Percentiles rank a stretch among this genome's conserved stretches.
Conservation (phyloP, 2,329 filamentous ascomycete genomes). For the Fusarium pseudoanthophilum region DNA sequence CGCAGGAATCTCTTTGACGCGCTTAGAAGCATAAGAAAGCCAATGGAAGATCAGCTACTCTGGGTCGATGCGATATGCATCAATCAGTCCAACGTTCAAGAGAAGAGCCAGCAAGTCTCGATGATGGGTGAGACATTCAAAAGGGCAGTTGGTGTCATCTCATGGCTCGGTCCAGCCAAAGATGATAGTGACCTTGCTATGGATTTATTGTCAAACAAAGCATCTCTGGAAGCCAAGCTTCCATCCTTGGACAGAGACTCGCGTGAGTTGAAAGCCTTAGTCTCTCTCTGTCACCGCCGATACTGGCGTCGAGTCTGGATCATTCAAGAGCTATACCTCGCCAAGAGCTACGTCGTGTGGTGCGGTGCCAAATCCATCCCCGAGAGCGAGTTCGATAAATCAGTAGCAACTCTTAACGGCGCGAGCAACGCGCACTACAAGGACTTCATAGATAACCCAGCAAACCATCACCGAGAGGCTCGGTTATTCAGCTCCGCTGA, state of each 20-base stretch:
- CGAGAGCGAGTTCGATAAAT: too few relatives aligned
- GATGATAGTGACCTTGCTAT: not conserved
- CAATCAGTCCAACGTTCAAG: not conserved
- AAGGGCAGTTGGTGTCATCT: rapidly evolving
- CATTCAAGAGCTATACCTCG: not conserved
- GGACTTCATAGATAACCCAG: too few relatives aligned
- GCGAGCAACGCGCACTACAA: too few relatives aligned
- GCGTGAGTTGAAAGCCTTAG: rapidly evolving
- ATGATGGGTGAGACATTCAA: not conserved
- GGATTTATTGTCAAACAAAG: not conserved
- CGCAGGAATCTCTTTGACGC: not conserved
- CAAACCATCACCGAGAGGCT: too few relatives aligned
- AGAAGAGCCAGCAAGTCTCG: not conserved
- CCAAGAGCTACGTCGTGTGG: not conserved
- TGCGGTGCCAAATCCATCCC: not conserved
- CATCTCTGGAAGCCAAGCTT: not conserved
- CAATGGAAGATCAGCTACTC: rapidly evolving
- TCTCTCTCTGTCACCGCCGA: rapidly evolving
- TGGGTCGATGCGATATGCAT: not conserved
- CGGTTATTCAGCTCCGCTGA: too few relatives aligned
- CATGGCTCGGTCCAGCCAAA: not conserved
- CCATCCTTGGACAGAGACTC: not conserved
- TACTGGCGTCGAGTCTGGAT: not conserved
- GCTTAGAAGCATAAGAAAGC: not conserved
- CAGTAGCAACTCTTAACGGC: too few relatives aligned